These are phyloP conservation scores for Penicillium palitans DNA, from an alignment of 2,329 filamentous ascomycete genomes.

Conservation along the genomic window DNA sequence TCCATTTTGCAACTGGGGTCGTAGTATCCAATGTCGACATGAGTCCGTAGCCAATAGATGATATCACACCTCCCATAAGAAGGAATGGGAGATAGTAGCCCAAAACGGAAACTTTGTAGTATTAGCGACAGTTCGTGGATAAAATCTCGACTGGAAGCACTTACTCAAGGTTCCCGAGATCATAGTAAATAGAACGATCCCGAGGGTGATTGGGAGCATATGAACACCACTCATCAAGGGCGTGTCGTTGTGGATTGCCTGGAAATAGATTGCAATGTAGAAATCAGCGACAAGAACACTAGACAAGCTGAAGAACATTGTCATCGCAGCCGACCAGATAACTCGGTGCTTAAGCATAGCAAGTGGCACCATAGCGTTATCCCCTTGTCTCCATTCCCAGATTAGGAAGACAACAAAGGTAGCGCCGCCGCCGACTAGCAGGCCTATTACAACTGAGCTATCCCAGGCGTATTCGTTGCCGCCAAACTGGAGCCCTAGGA, in stretches of 20 bases:
- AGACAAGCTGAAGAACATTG: conserved; percentile 30
- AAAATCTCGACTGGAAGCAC: neutral
- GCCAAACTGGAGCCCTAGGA: conserved; percentile 43
- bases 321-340: conserved; percentile 31
- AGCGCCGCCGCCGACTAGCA: conserved; percentile 33
- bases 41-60: conserved; percentile 35
- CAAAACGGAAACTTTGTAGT: conserved; percentile 27
- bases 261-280: conserved; percentile 46
- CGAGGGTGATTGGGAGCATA: conserved; percentile 36
- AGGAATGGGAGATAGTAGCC: conserved; percentile 39
- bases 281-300: conserved; percentile 30
- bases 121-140: neutral
- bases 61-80: conserved; percentile 29
- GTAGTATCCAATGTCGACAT: conserved; percentile 30
- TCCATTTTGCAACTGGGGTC: conserved; percentile 25
- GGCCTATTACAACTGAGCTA: conserved; percentile 35
- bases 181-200: conserved; percentile 10
- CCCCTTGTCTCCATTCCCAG: conserved; percentile 40
- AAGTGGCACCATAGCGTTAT: conserved; percentile 42
- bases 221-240: conserved; percentile 43
- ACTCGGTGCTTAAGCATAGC: conserved; percentile 33
- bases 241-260: conserved; percentile 38
- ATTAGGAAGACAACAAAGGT: conserved; percentile 24
- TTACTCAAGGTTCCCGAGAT: conserved; percentile 8
- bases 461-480: conserved; percentile 29